These are phyloP conservation scores for Lanmaoa rubissima DNA, from an alignment of 768 basidiomycete species.

Conservation along the genomic window DNA sequence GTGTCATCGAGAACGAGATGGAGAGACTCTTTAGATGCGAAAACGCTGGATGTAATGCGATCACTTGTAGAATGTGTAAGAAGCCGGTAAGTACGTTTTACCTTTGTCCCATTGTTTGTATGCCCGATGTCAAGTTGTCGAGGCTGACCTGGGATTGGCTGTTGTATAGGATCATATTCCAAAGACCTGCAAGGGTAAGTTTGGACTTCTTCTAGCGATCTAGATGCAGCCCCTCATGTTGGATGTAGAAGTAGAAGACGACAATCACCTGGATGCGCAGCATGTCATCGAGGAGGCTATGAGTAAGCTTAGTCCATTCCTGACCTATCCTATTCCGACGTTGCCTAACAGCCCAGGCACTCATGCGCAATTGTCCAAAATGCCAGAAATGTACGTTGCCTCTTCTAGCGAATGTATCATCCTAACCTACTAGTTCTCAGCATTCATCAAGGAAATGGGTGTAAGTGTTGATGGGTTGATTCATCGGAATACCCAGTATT, in stretches of 20 bases:
- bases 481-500: background rate
- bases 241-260: constrained; percentile 65
- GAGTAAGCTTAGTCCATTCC: constrained; percentile 50
- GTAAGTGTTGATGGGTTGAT: constrained; percentile 42
- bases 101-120: background rate
- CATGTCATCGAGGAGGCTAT: constrained; percentile 91
- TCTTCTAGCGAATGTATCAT: background rate
- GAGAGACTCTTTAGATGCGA: constrained; percentile 61
- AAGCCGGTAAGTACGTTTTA: constrained; percentile 48
- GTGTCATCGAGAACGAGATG: constrained; percentile 65
- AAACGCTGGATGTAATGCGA: constrained; percentile 64
- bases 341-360: constrained; percentile 55
- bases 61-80: constrained; percentile 81
- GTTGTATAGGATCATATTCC: constrained; percentile 69
- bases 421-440: constrained; percentile 35
- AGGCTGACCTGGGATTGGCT: constrained; percentile 2
- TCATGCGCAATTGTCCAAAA: constrained; percentile 87
- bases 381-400: constrained; percentile 66
- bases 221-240: background rate
- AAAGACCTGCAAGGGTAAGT: constrained; percentile 70
- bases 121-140: background rate
- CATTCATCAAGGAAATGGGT: constrained; percentile 76
- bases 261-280: constrained; percentile 68
- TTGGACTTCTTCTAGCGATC: background rate
- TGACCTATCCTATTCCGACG: background rate